Conservation (phyloP, 23 red algal species). For the Gracilaria gracilis region DNA sequence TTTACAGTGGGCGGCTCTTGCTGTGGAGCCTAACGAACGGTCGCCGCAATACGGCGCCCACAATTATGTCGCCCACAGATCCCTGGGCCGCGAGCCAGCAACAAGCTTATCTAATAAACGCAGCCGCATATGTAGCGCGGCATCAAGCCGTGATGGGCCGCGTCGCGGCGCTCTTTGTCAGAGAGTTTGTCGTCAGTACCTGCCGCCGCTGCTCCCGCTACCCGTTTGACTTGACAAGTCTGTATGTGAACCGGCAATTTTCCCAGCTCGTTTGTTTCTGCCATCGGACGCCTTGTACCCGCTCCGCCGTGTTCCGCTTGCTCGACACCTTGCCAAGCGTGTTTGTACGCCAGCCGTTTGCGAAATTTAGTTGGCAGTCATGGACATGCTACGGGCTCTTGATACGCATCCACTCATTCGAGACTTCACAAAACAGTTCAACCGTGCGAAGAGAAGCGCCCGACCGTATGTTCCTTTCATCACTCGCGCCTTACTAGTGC, state of each 20-base stretch:
- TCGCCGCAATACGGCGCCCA: background rate
- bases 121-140: background rate
- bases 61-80: background rate
- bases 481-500: conserved; percentile 69
- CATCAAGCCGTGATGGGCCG: no score
- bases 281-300: background rate
- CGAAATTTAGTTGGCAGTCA: background rate
- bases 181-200: background rate
- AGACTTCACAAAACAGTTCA: background rate
- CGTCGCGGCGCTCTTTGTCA: background rate
- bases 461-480: conserved; percentile 52
- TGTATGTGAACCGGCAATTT: background rate
- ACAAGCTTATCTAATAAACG: background rate
- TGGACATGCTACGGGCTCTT: background rate
- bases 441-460: background rate
- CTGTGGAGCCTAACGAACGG: background rate
- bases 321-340: background rate
- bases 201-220: conserved; percentile 4
- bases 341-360: background rate
- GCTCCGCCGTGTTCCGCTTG: background rate
- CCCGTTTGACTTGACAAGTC: background rate
- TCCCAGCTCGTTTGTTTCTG: background rate
- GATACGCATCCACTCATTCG: conserved; percentile 11
- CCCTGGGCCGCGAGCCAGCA: background rate
- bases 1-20: background rate